phyloP scores from a whole-genome alignment of 768 basidiomycete genomes.

The Sistotremastrum suecicum region DNA sequence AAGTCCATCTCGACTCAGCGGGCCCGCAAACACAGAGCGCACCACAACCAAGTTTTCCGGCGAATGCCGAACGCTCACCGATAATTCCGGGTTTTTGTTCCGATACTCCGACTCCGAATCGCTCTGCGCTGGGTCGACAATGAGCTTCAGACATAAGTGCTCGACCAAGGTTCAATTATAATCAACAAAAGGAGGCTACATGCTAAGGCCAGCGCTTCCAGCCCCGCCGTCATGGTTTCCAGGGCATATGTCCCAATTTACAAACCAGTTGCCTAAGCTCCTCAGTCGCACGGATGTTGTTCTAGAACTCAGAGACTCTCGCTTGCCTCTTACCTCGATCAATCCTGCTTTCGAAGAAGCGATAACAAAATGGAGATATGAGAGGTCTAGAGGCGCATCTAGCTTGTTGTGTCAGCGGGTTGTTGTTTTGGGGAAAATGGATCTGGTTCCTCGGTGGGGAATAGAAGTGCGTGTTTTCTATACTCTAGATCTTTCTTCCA shows the following conservation, averaged over 20 bases:
- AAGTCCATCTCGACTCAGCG: no score
- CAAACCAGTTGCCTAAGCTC: constrained; percentile 57
- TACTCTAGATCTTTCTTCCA: constrained; percentile 1
- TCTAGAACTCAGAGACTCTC: constrained; percentile 86
- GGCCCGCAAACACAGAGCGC: no score
- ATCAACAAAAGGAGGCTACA: constrained; percentile 17
- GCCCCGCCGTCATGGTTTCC: constrained; percentile 87
- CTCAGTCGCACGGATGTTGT: constrained; percentile 80
- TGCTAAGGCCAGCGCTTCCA: constrained; percentile 39
- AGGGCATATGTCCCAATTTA: constrained; percentile 89
- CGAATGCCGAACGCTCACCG: no score
- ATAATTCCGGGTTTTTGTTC: no score
- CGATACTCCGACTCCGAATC: no score
- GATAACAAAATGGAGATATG: constrained; percentile 52
- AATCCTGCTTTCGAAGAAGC: constrained; percentile 79
- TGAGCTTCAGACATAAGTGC: no score
- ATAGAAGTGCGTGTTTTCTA: constrained; percentile 46
- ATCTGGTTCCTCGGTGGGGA: constrained; percentile 81
- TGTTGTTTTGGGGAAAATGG: constrained; percentile 86
- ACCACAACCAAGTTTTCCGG: no score
- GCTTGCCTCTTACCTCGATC: constrained; percentile 87
- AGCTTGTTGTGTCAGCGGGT: constrained; percentile 57
- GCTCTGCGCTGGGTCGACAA: no score
- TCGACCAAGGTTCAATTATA: no score
- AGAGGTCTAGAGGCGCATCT: constrained; percentile 23